phyloP scores from a whole-genome alignment of 306 rosid genomes.

The Amphicarpaea edgeworthii region DNA sequence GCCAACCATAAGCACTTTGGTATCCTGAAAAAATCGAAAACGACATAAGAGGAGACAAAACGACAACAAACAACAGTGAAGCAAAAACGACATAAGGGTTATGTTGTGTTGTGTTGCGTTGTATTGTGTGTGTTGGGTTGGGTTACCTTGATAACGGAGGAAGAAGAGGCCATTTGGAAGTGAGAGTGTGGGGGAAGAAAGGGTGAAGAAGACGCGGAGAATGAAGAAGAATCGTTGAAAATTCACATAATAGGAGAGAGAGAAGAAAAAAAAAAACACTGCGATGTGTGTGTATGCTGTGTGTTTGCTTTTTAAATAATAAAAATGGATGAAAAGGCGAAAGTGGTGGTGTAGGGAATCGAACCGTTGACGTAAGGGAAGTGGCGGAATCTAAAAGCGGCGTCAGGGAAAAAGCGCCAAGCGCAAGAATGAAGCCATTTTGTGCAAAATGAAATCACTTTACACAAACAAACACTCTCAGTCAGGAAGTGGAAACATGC shows the following conservation, averaged over 20 bases:
- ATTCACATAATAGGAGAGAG: constrained; percentile 39
- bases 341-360: constrained; percentile 26
- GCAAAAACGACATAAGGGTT: neutral
- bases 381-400: constrained; percentile 40
- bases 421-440: neutral
- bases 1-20: constrained; percentile 97
- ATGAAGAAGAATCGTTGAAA: constrained; percentile 54
- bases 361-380: constrained; percentile 39
- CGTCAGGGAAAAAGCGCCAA: constrained; percentile 24
- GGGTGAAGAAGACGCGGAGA: constrained; percentile 7
- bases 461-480: no score
- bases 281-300: neutral
- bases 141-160: constrained; percentile 62
- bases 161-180: constrained; percentile 76
- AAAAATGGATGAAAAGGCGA: neutral
- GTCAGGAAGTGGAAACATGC: no score
- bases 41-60: constrained; percentile 36
- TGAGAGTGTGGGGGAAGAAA: neutral
- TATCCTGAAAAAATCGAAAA: constrained; percentile 57
- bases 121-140: no score
- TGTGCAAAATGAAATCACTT: neutral
- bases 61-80: constrained; percentile 14
- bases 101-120: neutral
- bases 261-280: neutral
- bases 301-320: no score